Base-by-base conservation (phyloP, 2,329 filamentous ascomycete species). In the Exophiala dermatitidis region DNA sequence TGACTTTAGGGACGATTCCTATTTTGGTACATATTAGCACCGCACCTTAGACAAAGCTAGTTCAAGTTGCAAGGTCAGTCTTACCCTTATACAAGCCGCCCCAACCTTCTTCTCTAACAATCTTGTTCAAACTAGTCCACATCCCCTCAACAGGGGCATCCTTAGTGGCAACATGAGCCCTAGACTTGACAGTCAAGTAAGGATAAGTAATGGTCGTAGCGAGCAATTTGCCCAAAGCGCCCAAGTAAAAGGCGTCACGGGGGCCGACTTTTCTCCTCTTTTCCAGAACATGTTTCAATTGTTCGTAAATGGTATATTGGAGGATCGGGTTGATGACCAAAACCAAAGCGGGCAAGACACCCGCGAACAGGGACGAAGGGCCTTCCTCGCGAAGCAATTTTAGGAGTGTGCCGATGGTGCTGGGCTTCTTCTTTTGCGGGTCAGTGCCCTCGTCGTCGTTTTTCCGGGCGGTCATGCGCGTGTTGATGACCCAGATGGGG, bases 401-500 rank as follows among this genome's bases (percentile, higher is more conserved):
- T 65, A 93, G 72, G 53, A 98, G 77, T 2, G 91, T 96, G 60
- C 81, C 83, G 49, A 97, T 74, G 1, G 91, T 95, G 40, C 84
- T 85, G 12, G 84, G 85, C 28, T 78, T 69, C 67, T 80, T 83
- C 55, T 74, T 71, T 4, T 69, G 68, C 41, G 72, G 59, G 33
- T 60, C 69, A 54, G 75, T 69, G 51, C 74, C 61, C 42, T 45
- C 69, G 53, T 76, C 69, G 47, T 74, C 61, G n/a, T 81, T 81
- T 73, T 86, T 85, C 65, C 89, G 83, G 46, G 93, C 91, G 26
- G 93, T 98, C 86, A 98, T 94, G 67, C 93, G 86, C 50, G 93
- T 98, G 77, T 98, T 98, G 70, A 98, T 78, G 48, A 98, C 93
- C 93, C 93, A 98, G 73, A 98, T 98, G 44, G 93, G 93, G 76